A percentile compares a stretch with the other conserved stretches of the same genome.
Evolutionary conservation across 768 basidiomycete genomes (phyloP).

Genomic region (Suillus subalutaceus): DNA sequence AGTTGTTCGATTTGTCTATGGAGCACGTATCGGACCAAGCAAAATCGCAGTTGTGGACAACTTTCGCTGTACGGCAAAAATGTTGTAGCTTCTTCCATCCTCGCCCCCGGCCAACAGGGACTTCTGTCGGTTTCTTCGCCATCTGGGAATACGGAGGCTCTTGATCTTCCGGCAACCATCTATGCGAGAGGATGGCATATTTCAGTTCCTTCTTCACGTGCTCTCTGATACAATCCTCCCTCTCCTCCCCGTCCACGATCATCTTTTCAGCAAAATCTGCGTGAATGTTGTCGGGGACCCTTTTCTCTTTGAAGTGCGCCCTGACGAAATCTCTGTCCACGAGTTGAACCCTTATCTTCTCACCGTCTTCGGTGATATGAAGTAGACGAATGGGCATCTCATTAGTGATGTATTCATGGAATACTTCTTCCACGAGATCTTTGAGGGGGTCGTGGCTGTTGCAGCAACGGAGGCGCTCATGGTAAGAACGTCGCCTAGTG

Average conservation of each 20-base stretch:
- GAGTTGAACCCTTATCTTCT: background rate
- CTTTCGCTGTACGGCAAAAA: constrained; percentile 9
- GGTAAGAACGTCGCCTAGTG: background rate
- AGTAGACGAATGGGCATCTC: constrained; percentile 8
- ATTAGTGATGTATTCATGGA: background rate
- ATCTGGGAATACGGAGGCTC: background rate
- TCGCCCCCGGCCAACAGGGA: background rate
- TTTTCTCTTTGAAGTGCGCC: background rate
- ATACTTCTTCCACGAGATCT: background rate
- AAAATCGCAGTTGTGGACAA: constrained; percentile 1
- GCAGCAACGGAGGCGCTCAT: background rate
- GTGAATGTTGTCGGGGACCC: background rate
- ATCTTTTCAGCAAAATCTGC: background rate
- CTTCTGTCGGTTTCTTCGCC: background rate
- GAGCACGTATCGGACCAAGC: constrained; percentile 22
- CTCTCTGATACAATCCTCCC: background rate
- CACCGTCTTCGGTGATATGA: background rate
- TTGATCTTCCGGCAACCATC: constrained; percentile 2
- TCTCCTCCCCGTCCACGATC: constrained; percentile 1
- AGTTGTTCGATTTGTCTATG: constrained; percentile 21
- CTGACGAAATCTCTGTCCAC: background rate
- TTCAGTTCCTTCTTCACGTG: constrained; percentile 5
- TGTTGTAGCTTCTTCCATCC: constrained; percentile 9
- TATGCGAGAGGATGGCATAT: constrained; percentile 13
- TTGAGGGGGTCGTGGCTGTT: background rate